These are phyloP conservation scores for Posidonia australis DNA, from an alignment of 106 monocot species.

Conservation along the genomic window DNA sequence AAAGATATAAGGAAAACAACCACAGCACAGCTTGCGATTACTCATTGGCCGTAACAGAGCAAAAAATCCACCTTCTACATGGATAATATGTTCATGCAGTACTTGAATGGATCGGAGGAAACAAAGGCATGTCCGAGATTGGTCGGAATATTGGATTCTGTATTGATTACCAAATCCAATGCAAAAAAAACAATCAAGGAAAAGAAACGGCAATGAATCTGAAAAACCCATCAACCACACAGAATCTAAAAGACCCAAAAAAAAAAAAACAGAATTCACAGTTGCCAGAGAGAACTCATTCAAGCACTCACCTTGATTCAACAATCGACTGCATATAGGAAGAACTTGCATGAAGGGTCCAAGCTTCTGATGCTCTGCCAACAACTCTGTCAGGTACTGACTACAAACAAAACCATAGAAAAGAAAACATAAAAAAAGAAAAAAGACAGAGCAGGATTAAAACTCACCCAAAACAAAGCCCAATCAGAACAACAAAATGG, in stretches of 20 bases:
- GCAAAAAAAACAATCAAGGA: neutral
- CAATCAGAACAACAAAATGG: slow-evolving; percentile 7
- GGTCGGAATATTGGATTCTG: neutral
- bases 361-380: slow-evolving; percentile 92
- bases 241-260: slow-evolving; percentile 3
- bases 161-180: neutral
- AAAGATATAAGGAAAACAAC: too few relatives aligned
- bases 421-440: slow-evolving; percentile 8
- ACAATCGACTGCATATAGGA: slow-evolving; percentile 70
- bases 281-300: neutral
- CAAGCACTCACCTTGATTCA: slow-evolving; percentile 70
- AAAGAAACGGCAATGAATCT: neutral
- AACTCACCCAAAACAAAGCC: slow-evolving; percentile 6
- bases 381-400: slow-evolving; percentile 91
- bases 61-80: too few relatives aligned
- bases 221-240: neutral
- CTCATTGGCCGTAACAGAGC: too few relatives aligned
- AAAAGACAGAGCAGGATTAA: slow-evolving; percentile 1
- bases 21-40: too few relatives aligned
- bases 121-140: neutral
- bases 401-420: slow-evolving; percentile 26
- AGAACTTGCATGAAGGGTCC: slow-evolving; percentile 95
- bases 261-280: neutral
- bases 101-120: neutral
- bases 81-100: too few relatives aligned